These are phyloP conservation scores for Crithidia expoeki DNA, from an alignment of 208 protist genomes.

Conservation along the genomic window DNA sequence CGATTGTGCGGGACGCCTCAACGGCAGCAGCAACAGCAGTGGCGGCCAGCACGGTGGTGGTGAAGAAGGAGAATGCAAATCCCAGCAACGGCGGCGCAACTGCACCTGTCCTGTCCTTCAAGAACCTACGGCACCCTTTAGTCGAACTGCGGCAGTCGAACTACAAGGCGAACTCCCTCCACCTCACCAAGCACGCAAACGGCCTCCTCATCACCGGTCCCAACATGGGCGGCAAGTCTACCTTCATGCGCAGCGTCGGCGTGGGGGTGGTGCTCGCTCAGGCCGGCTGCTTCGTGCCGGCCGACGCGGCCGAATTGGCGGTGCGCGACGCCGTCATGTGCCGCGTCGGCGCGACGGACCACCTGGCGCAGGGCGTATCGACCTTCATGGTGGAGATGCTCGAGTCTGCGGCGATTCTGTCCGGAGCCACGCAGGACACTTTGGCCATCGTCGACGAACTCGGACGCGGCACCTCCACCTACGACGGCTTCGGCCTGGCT, in stretches of 20 bases:
- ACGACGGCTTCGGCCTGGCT: slow-evolving; percentile 99
- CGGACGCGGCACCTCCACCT: slow-evolving; percentile 98
- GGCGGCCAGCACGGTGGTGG: not conserved
- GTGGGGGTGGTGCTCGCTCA: slow-evolving; percentile 98
- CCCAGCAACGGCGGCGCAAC: not conserved
- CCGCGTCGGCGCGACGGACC: slow-evolving; percentile 99
- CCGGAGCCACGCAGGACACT: slow-evolving; percentile 92
- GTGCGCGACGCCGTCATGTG: slow-evolving; percentile 96
- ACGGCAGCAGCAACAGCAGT: not conserved
- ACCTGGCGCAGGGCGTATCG: slow-evolving; percentile 93
- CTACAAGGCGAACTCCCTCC: slow-evolving; percentile 81
- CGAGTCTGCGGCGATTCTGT: slow-evolving; percentile 97
- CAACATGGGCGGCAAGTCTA: slow-evolving; percentile 99
- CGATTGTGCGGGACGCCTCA: slow-evolving; percentile 49
- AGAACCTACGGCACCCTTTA: slow-evolving; percentile 85
- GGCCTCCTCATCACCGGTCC: slow-evolving; percentile 91
- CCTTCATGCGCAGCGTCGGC: slow-evolving; percentile 97
- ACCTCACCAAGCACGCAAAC: slow-evolving; percentile 80
- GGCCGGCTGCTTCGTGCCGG: slow-evolving; percentile 99
- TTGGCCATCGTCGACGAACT: slow-evolving; percentile 99
- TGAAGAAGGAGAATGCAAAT: slow-evolving; percentile 11
- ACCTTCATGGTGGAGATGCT: slow-evolving; percentile 99
- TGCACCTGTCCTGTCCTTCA: slow-evolving; percentile 57
- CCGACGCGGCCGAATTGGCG: slow-evolving; percentile 77
- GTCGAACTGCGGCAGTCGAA: slow-evolving; percentile 84